phyloP scores from a whole-genome alignment of 371 early-diverging fungal genomes.

The Mucor sp. region DNA sequence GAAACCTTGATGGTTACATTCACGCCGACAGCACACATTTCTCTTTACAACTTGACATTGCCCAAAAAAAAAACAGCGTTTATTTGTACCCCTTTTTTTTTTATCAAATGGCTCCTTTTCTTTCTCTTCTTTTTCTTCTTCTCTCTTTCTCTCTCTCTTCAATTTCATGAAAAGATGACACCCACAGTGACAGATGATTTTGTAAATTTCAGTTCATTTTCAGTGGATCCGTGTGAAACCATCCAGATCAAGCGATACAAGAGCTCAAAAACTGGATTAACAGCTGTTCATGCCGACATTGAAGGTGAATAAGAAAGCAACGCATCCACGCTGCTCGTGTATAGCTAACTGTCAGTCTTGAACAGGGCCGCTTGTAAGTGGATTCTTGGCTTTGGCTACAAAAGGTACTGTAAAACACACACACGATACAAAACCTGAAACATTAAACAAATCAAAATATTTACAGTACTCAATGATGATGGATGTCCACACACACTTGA shows the following conservation, averaged over 20 bases:
- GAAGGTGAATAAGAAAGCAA: slow-evolving; percentile 36
- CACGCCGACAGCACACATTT: background rate
- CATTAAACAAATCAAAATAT: background rate
- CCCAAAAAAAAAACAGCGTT: background rate
- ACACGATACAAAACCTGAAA: background rate
- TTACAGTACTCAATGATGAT: slow-evolving; percentile 51
- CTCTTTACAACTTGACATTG: slow-evolving; percentile 5
- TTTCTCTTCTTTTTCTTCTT: background rate
- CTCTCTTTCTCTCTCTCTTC: background rate
- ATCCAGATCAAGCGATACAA: slow-evolving; percentile 45
- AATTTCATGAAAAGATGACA: slow-evolving; percentile 9
- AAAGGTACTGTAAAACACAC: slow-evolving; percentile 36
- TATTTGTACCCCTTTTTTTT: slow-evolving; percentile 15
- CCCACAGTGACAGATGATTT: slow-evolving; percentile 19
- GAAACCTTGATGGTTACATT: slow-evolving; percentile 14
- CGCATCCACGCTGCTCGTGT: no score
- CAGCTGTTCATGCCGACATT: slow-evolving; percentile 51
- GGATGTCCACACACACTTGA: slow-evolving; percentile 61
- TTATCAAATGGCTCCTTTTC: background rate
- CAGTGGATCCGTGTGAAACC: slow-evolving; percentile 26
- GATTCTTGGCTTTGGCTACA: slow-evolving; percentile 54
- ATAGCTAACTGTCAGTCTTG: background rate
- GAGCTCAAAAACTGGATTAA: slow-evolving; percentile 49
- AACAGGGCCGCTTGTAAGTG: slow-evolving; percentile 54
- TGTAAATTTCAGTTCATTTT: slow-evolving; percentile 13